Conservation (phyloP, 2,329 filamentous ascomycete genomes). For the Clathrospora elynae region DNA sequence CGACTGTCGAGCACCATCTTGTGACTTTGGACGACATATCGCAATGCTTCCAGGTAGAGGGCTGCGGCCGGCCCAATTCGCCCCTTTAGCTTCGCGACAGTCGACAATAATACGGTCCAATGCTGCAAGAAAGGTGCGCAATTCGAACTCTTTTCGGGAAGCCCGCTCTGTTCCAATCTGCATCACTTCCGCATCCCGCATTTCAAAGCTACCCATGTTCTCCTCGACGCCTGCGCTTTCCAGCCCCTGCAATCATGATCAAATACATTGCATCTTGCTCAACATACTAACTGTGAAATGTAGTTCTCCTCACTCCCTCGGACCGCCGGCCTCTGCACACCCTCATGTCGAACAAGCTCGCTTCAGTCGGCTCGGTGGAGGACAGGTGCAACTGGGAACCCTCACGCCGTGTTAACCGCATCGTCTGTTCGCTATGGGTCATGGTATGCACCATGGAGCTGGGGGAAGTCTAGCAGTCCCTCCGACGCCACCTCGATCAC, state of each 20-base stretch:
- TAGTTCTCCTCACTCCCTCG: conserved; percentile 45
- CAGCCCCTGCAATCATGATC: background rate
- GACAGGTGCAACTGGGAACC: conserved; percentile 23
- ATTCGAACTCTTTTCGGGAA: conserved; percentile 4
- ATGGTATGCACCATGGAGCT: conserved; percentile 46
- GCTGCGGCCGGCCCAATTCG: conserved; percentile 45
- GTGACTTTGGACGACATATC: conserved; percentile 36
- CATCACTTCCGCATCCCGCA: conserved; percentile 15
- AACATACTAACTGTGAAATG: conserved; percentile 14
- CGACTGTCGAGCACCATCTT: conserved; percentile 17
- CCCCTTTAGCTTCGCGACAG: conserved; percentile 28
- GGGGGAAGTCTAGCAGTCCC: conserved; percentile 37
- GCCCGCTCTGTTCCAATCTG: conserved; percentile 2
- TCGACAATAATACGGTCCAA: conserved; percentile 26
- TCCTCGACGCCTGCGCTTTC: background rate
- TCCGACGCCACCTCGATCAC: conserved; percentile 20
- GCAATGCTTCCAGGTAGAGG: conserved; percentile 58
- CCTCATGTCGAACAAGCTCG: conserved; percentile 31
- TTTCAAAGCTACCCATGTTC: conserved; percentile 2
- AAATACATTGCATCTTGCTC: background rate
- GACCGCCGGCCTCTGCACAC: conserved; percentile 23
- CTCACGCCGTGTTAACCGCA: conserved; percentile 27
- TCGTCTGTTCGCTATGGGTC: conserved; percentile 39
- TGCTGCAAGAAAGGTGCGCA: conserved; percentile 44
- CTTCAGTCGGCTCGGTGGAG: conserved; percentile 37